Conservation (phyloP, 2,329 filamentous ascomycete genomes). For the Fusarium sp. region DNA sequence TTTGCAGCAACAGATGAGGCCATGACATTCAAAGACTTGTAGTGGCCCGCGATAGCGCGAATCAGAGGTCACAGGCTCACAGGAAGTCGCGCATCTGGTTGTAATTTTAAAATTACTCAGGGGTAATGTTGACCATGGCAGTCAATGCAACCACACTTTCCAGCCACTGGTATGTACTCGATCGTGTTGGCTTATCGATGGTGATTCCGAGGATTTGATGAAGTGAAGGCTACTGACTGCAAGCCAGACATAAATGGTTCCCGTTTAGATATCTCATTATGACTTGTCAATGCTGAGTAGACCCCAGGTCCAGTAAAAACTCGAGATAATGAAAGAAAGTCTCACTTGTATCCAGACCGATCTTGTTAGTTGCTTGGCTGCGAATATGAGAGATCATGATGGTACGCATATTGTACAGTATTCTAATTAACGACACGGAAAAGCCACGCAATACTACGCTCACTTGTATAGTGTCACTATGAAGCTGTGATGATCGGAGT, state of each 20-base stretch:
- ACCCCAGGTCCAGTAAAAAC: background rate
- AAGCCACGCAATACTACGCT: background rate
- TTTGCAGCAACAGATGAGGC: conserved; percentile 3
- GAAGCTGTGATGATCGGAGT: background rate
- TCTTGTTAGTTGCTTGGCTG: background rate
- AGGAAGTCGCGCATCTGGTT: conserved; percentile 11
- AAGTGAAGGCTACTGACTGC: conserved; percentile 1
- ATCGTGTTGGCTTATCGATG: conserved; percentile 7
- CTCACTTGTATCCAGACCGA: background rate
- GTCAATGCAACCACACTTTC: conserved; percentile 32
- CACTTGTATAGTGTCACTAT: background rate
- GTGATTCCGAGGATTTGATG: background rate
- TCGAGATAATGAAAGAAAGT: background rate
- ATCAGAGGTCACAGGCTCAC: conserved; percentile 20
- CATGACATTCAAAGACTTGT: conserved; percentile 11
- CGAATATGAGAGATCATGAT: conserved; percentile 6
- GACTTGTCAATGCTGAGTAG: background rate
- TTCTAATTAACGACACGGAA: conserved; percentile 8
- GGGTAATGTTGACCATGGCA: conserved; percentile 31
- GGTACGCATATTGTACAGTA: background rate
- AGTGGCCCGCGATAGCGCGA: conserved; percentile 26
- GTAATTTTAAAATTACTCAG: conserved; percentile 40
- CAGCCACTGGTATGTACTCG: background rate
- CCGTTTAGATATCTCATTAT: background rate
- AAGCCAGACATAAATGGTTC: background rate